Conservation (phyloP, 306 rosid species). For the Lathyrus aphaca region DNA sequence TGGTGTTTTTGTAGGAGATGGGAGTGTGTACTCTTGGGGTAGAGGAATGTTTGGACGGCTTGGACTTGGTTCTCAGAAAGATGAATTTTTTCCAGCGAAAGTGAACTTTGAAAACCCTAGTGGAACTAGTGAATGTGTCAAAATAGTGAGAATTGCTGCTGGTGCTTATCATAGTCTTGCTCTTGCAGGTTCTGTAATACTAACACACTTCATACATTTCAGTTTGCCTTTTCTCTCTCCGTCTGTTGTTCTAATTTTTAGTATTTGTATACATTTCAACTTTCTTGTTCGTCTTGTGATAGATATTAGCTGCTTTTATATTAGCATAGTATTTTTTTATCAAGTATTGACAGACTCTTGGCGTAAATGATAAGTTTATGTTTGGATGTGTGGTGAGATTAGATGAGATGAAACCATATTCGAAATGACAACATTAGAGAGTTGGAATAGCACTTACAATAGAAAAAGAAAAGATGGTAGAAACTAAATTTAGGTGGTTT, state of each 20-base stretch:
- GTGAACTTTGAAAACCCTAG: conserved; percentile 53
- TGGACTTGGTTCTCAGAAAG: conserved; percentile 70
- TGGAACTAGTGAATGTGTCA: conserved; percentile 40
- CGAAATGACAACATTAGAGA: too few species aligned
- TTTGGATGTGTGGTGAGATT: too few species aligned
- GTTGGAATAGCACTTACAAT: too few species aligned
- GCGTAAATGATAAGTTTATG: too few species aligned
- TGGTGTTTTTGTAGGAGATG: conserved; percentile 58
- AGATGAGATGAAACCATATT: too few species aligned
- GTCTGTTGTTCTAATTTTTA: neutral
- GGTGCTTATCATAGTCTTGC: conserved; percentile 96
- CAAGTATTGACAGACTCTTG: neutral
- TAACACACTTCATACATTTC: conserved; percentile 13
- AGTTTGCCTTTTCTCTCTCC: neutral
- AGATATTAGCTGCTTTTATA: neutral
- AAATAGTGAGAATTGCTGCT: conserved; percentile 70
- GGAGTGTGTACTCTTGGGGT: conserved; percentile 87
- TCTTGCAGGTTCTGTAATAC: conserved; percentile 59
- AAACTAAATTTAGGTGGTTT: too few species aligned
- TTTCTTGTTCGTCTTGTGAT: neutral
- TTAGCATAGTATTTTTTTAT: neutral
- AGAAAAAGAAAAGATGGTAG: too few species aligned
- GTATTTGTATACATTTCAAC: too few species aligned
- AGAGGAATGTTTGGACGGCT: conserved; percentile 90
- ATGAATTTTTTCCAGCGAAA: conserved; percentile 58